Percentiles rank a stretch among this genome's conserved stretches.
Conservation (phyloP, 2,329 filamentous ascomycete genomes). For the Boeremia exigua region DNA sequence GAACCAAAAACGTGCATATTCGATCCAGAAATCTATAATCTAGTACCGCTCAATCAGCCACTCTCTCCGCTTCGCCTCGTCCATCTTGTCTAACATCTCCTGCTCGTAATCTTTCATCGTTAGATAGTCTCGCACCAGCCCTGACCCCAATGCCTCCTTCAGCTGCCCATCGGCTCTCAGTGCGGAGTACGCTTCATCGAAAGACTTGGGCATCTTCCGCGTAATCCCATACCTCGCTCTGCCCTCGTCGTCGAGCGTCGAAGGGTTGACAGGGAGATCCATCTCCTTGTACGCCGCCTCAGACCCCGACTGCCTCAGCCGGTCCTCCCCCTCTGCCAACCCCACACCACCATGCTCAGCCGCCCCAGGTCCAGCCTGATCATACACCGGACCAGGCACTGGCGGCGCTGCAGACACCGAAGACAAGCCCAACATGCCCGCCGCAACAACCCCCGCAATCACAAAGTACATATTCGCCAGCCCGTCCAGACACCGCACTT, state of each 20-base stretch:
- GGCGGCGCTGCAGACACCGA: slow-evolving; percentile 20
- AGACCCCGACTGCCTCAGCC: not conserved
- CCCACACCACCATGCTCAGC: slow-evolving; percentile 4
- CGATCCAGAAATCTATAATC: too few species aligned
- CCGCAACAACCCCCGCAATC: slow-evolving; percentile 65
- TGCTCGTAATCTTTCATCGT: slow-evolving; percentile 66
- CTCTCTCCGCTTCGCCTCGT: slow-evolving; percentile 53
- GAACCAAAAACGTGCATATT: too few species aligned
- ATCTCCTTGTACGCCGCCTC: slow-evolving; percentile 58
- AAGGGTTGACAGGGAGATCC: slow-evolving; percentile 48
- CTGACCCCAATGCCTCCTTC: slow-evolving; percentile 53
- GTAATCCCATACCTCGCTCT: slow-evolving; percentile 61
- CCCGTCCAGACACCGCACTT: slow-evolving; percentile 79
- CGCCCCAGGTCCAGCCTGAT: slow-evolving; percentile 2
- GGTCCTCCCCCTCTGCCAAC: not conserved
- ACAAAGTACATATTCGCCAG: slow-evolving; percentile 80
- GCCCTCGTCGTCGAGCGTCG: slow-evolving; percentile 44
- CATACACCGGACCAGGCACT: not conserved
- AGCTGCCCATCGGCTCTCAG: slow-evolving; percentile 59
- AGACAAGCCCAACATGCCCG: slow-evolving; percentile 64
- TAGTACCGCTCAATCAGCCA: slow-evolving; percentile 74
- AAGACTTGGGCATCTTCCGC: slow-evolving; percentile 59
- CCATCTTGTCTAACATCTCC: slow-evolving; percentile 59
- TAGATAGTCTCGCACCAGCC: slow-evolving; percentile 63
- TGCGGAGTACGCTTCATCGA: slow-evolving; percentile 62